Evolutionary conservation across 768 basidiomycete species (phyloP), one percentile per base, ranked within the genome.

Genomic region (Lentinula lateritia): DNA sequence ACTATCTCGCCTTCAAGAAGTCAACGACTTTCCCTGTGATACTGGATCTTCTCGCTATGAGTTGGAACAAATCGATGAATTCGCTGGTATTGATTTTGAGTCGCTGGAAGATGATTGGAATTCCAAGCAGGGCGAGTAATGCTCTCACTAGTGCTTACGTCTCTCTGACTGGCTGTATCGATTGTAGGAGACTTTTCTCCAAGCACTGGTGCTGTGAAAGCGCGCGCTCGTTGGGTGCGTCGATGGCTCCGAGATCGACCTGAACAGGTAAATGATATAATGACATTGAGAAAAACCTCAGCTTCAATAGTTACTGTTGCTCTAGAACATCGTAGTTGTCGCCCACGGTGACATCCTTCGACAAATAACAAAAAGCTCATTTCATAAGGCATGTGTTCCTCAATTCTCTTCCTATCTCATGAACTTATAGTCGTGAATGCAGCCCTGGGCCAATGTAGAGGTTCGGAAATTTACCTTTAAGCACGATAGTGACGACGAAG

Each of bases 41-140:
- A 50, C 58, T 50, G 58, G 58, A 8, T 59, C 45, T 45, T 46
- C 43, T 18, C 28, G 46, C 3, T 6, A 34, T n/a, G 45, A 48
- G 32, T 18, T 59, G n/a, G 42, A 50, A 36, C 45, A 50, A 36
- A 38, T 34, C 8, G 58, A 59, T 28, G 58, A 59, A 45, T 59
- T 59, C 45, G 7, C n/a, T 39, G 46, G 46, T 15, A 59, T 59
- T 18, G 15, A 59, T 28, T 59, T 59, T 28, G 43, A 46, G 16
- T 38, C 58, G 18, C 35, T 59, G 18, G 46, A 59, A 46, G 58
- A 59, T 23, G 58, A 59, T 34, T 59, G 58, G 58, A 59, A 59
- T 41, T 59, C 58, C 8, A 59, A 59, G 35, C 2, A 58, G 34
- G 56, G 56, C 28, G 45, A 16, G 42, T 18, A 12, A 34, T 32